Evolutionary conservation across 2,329 filamentous ascomycete species (phyloP), one percentile per base, ranked within the genome.

Genomic region (Thermothelomyces thermophilus): DNA sequence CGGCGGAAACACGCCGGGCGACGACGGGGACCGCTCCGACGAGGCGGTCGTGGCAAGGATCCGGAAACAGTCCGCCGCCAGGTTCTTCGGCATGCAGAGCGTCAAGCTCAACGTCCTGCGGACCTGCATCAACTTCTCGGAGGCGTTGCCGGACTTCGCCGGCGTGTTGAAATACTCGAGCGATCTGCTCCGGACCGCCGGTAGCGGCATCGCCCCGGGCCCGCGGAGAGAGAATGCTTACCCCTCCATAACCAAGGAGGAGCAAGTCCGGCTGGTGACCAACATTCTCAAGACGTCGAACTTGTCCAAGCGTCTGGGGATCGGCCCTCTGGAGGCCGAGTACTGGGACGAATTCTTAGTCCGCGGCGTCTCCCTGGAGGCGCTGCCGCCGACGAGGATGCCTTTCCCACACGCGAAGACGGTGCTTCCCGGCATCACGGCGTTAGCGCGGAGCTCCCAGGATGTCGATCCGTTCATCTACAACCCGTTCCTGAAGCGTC

Each of bases 291-390:
- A 91, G 55, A 95, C 90, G 0, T 81, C 90, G 26, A 80, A 76
- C 28, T 80, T 93, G n/a, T 84, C 87, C 1, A 80, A 79, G 53
- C 83, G 86, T 52, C 69, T 96, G 22, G 90, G 90, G 0, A 70
- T 90, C 24, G 71, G 77, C 5, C 70, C 84, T 49, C 68, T 91
- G 36, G 76, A 82, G 46, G 90, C 89, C 5, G 86, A 93, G 58
- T 98, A 96, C 64, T 98, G 93, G 93, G 93, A 98, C 65, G 89
- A 95, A 62, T 97, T 97, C 60, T 73, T 98, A 8, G 77, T 98
- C 41, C 83, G 93, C 43, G 82, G 82, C 55, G 73, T 95, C 58
- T 79, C 83, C 48, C 71, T 95, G 37, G 80, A 90, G 44, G 73
- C 85, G 20, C 66, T 80, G 33, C 72, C 82, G 9, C 68, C 73